Percentiles rank a stretch among this genome's conserved stretches.
These are phyloP conservation scores for Cercophora samala DNA, from an alignment of 495 filamentous ascomycete species.

Conservation along the genomic window DNA sequence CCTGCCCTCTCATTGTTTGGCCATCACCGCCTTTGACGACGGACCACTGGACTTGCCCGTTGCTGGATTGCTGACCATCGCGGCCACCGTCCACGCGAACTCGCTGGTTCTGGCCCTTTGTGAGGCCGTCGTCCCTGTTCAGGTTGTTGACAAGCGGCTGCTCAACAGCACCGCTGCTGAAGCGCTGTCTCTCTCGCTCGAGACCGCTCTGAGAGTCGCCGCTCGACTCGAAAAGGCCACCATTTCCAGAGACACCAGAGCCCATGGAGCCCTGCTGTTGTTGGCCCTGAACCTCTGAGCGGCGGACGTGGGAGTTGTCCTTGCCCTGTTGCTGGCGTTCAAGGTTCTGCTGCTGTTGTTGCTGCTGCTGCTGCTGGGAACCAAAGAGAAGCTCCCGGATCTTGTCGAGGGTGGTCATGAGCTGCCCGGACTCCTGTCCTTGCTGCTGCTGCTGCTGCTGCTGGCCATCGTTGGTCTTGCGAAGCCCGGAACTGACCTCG, in stretches of 20 bases:
- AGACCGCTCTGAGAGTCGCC: neutral
- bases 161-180: neutral
- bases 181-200: neutral
- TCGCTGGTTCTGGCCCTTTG: neutral
- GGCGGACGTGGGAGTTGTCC: neutral
- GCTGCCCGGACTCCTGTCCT: neutral
- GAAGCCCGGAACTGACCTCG: neutral
- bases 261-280: neutral
- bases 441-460: conserved; percentile 1
- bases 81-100: neutral
- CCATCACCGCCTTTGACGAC: neutral
- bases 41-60: neutral
- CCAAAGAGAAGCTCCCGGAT: conserved; percentile 1
- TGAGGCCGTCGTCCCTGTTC: neutral
- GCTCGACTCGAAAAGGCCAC: neutral
- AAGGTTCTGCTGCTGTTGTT: neutral
- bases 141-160: neutral
- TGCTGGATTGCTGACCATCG: neutral
- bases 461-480: neutral
- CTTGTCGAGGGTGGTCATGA: neutral
- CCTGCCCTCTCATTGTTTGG: neutral
- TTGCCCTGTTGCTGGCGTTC: conserved; percentile 1
- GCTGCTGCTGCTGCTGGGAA: neutral
- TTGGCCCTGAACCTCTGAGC: neutral
- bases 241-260: neutral